A percentile compares a stretch with the other conserved stretches of the same genome.
phyloP scores from a whole-genome alignment of 106 monocot genomes.

The Platanthera guangdongensis region DNA sequence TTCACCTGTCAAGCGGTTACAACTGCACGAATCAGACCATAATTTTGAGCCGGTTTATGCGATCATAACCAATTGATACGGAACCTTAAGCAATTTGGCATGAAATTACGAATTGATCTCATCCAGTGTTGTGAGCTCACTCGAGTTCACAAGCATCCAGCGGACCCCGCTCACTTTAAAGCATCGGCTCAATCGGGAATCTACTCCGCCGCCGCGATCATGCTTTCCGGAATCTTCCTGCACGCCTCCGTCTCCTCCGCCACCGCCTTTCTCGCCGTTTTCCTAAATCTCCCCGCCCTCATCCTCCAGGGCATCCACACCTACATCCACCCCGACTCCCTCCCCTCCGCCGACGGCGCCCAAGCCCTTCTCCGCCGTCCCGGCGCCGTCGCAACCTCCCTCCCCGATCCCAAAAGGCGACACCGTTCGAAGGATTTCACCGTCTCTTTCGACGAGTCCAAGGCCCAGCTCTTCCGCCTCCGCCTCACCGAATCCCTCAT shows the following conservation, averaged over 20 bases:
- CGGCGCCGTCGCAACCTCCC: not conserved
- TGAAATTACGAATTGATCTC: no score
- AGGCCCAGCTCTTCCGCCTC: conserved; percentile 52
- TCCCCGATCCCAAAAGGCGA: not conserved
- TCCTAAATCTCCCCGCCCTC: conserved; percentile 39
- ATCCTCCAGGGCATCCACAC: conserved; percentile 50
- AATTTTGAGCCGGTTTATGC: no score
- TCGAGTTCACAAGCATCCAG: no score
- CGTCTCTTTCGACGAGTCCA: conserved; percentile 23
- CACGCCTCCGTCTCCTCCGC: conserved; percentile 24
- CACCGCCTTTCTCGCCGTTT: conserved; percentile 14
- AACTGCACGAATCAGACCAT: no score
- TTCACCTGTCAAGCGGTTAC: no score
- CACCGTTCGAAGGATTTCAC: conserved; percentile 4
- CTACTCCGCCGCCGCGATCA: not conserved
- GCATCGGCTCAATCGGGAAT: no score
- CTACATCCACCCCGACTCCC: conserved; percentile 59
- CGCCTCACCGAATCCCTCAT: conserved; percentile 41
- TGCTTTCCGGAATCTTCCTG: conserved; percentile 21
- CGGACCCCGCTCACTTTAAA: no score
- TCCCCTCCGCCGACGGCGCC: conserved; percentile 19
- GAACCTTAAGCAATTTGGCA: no score
- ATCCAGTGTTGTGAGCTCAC: no score
- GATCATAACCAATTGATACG: no score
- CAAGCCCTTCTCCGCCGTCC: conserved; percentile 52